Evolutionary conservation across 768 basidiomycete genomes (phyloP).

Genomic region (Phlebiopsis gigantea): DNA sequence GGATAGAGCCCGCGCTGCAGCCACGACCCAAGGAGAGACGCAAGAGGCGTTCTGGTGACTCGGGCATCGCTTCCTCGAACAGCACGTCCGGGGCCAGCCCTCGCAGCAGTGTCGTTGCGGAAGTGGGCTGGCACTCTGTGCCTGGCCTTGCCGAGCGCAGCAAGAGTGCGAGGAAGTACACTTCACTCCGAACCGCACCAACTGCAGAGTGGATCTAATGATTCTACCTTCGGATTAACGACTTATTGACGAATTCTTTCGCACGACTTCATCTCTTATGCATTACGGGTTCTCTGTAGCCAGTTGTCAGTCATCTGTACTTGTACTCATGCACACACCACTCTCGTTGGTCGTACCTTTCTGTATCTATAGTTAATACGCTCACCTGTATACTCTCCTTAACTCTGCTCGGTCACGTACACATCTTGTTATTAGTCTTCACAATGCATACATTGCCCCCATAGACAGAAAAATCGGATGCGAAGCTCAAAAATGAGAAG

Average conservation of each 20-base stretch:
- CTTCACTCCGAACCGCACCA: constrained; percentile 14
- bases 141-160: neutral
- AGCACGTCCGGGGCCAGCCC: constrained; percentile 14
- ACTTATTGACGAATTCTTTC: neutral
- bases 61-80: constrained; percentile 14
- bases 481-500: constrained; percentile 1
- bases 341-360: constrained; percentile 1
- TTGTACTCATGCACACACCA: neutral
- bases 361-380: constrained; percentile 5
- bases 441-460: neutral
- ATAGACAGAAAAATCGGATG: neutral
- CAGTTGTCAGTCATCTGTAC: neutral
- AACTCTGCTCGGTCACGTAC: neutral
- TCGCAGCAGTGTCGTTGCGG: constrained; percentile 13
- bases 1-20: neutral
- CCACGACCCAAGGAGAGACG: neutral
- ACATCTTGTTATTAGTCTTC: neutral
- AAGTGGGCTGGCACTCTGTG: constrained; percentile 12
- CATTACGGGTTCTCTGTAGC: neutral
- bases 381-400: neutral
- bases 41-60: constrained; percentile 18
- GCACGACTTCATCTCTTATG: neutral
- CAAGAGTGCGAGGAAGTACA: neutral
- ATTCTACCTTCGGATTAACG: neutral
- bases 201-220: constrained; percentile 23